Evolutionary conservation across 257 asterid genomes (phyloP).

Genomic region (Ilex asprella): DNA sequence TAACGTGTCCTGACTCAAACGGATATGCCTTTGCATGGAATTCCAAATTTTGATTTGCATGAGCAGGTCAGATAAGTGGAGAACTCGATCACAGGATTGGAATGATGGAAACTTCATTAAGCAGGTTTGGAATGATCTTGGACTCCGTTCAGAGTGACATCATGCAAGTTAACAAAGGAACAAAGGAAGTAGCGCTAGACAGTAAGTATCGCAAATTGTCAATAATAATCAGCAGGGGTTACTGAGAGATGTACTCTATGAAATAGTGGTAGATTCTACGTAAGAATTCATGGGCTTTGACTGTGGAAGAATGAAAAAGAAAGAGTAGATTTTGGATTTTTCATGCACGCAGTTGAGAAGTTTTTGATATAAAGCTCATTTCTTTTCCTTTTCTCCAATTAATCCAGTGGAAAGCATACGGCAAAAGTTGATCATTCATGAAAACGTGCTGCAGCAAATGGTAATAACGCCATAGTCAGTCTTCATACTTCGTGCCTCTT

Average conservation of each 20-base stretch:
- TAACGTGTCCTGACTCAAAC: too few relatives aligned
- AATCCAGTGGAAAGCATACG: conserved; percentile 58
- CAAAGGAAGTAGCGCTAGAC: conserved; percentile 65
- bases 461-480: conserved; percentile 33
- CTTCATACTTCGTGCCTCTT: conserved; percentile 17
- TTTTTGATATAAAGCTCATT: not conserved
- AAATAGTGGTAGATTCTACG: not conserved
- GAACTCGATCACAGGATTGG: conserved; percentile 86
- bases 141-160: conserved; percentile 86
- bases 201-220: conserved; percentile 41
- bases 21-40: not conserved
- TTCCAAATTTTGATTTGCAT: conserved; percentile 7
- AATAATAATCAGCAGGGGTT: not conserved
- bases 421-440: conserved; percentile 57
- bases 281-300: not conserved
- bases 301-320: not conserved
- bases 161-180: conserved; percentile 83
- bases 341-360: not conserved
- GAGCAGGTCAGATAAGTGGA: conserved; percentile 67
- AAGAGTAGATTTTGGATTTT: not conserved
- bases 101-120: conserved; percentile 71
- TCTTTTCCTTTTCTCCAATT: conserved; percentile 15
- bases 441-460: conserved; percentile 60
- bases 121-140: conserved; percentile 72
- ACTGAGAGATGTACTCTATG: not conserved